Evolutionary conservation across 1,284 basidiomycete genomes (phyloP), one percentile per base, ranked within the genome.

Genomic region (Gomphus bonarii): DNA sequence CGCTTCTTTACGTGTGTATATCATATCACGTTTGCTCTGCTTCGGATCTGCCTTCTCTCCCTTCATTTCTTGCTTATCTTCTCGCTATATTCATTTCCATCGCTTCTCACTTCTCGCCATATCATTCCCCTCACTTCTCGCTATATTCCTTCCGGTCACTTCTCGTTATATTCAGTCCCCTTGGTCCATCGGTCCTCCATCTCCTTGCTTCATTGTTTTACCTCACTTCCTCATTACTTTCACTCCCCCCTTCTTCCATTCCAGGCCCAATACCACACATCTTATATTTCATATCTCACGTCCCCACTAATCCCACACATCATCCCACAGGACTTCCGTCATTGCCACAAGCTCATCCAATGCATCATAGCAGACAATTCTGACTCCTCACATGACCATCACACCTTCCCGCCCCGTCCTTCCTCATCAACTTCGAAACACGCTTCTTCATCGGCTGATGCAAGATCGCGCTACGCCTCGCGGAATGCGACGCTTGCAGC

Each of bases 281-380:
- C 38, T 40, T 12, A 40, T 40, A 49, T 40, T 20, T 20, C 44
- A 3, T 44, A 55, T 28, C 36, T 46, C 5, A 22, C n/a, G 6
- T 16, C 43, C 12, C 10, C 43, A 7, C 11, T 28, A 14, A 30
- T 44, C 59, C 30, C n/a, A n/a, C n/a, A n/a, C n/a, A 46, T 62
- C 31, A 5, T 12, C 38, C 12, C 38, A 12, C n/a, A 95, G 90
- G 91, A 94, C 68, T 91, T 97, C 68, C 84, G 91, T 50, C 80
- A 76, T 61, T 92, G 88, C 66, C 88, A 93, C 59, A 69, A 76
- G 50, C 75, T 94, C 61, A 91, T 95, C 62, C 84, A 89, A 65
- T 81, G 79, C 64, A 85, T 92, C 65, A 76, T 73, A 58, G 67
- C 78, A 48, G 67, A 73, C 14, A n/a, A n/a, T n/a, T n/a, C n/a